Percentiles rank a stretch among this genome's conserved stretches.
These are phyloP conservation scores for Diplotaxis tenuifolia DNA, from an alignment of 345 rosid genomes.

Conservation along the genomic window DNA sequence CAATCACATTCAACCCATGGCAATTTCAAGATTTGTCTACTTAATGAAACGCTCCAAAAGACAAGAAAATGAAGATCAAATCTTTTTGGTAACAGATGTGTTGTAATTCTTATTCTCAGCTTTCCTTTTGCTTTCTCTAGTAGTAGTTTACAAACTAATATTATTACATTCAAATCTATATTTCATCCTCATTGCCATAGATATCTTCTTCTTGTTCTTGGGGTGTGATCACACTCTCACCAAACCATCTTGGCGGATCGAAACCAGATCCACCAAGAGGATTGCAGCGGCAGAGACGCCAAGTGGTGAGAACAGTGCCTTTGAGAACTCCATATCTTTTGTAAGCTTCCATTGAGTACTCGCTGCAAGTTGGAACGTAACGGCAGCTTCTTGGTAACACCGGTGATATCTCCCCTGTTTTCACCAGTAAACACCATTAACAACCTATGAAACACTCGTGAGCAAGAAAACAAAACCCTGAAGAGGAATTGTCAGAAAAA, in stretches of 20 bases:
- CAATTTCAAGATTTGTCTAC: constrained; percentile 47
- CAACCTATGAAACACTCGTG: background rate
- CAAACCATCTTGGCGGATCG: constrained; percentile 92
- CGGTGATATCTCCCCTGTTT: constrained; percentile 89
- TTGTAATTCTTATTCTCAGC: constrained; percentile 27
- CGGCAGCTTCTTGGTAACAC: constrained; percentile 74
- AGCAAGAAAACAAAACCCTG: background rate
- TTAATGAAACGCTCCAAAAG: background rate
- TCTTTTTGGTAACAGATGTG: constrained; percentile 30
- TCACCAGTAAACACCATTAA: constrained; percentile 5
- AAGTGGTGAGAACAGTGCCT: constrained; percentile 68
- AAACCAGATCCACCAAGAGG: constrained; percentile 91
- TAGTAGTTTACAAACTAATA: constrained; percentile 25
- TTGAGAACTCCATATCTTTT: constrained; percentile 77
- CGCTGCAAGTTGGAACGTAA: constrained; percentile 84
- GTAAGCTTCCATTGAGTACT: constrained; percentile 91
- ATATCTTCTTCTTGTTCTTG: constrained; percentile 28
- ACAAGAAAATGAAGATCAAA: constrained; percentile 13
- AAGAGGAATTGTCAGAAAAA: background rate
- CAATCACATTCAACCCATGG: constrained; percentile 72
- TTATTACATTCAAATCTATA: background rate
- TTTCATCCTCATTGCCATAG: constrained; percentile 21
- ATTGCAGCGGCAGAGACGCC: constrained; percentile 94
- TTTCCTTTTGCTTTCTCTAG: constrained; percentile 4
- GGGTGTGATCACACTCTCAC: constrained; percentile 49